Conservation (phyloP, 305 asterid genomes). For the Fraxinus floribunda region DNA sequence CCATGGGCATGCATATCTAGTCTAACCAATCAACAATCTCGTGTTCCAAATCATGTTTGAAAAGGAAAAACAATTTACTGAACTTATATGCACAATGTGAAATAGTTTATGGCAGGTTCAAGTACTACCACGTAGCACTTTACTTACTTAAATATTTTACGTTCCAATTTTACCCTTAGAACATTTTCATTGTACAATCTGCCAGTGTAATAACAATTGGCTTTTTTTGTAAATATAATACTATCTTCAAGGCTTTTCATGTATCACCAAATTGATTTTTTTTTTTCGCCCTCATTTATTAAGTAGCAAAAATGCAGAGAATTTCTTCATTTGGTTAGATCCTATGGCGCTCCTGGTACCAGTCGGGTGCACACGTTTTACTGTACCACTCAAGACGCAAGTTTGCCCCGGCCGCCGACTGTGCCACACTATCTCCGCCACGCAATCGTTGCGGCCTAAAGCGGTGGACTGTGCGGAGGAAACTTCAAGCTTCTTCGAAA, state of each 20-base stretch:
- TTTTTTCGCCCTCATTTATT: neutral
- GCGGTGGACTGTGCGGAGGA: conserved; percentile 66
- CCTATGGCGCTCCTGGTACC: conserved; percentile 51
- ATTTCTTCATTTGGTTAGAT: neutral
- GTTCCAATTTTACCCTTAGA: neutral
- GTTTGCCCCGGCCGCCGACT: conserved; percentile 34
- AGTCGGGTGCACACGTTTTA: conserved; percentile 21
- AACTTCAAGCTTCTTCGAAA: conserved; percentile 66
- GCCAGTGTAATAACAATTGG: neutral
- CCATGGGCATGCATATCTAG: neutral
- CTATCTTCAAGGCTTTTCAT: neutral
- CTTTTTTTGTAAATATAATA: neutral
- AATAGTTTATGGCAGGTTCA: conserved; percentile 1
- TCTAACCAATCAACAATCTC: neutral
- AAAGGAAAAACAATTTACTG: neutral
- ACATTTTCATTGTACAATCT: neutral
- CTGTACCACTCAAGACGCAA: conserved; percentile 32
- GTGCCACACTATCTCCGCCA: conserved; percentile 27
- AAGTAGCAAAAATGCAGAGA: neutral
- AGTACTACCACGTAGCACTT: conserved; percentile 28
- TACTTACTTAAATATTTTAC: neutral
- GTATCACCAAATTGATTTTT: neutral
- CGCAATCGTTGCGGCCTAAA: conserved; percentile 42
- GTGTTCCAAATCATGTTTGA: neutral
- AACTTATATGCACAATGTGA: neutral